phyloP scores from a whole-genome alignment of 441 rosid genomes.

The Pelargonium citronellum region DNA sequence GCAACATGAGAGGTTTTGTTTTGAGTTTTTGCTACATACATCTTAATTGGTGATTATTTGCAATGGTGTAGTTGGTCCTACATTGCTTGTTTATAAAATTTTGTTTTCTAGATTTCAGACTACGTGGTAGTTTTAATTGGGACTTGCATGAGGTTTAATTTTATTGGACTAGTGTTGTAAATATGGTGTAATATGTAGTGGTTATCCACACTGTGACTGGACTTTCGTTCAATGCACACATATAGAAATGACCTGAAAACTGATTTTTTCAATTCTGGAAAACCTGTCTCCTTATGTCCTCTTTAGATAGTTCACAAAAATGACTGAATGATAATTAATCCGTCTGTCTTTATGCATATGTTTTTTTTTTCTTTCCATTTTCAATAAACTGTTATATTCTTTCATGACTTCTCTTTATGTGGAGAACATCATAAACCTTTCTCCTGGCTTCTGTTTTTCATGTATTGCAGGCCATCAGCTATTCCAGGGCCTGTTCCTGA shows the following conservation, averaged over 20 bases:
- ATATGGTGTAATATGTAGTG: neutral
- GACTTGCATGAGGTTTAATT: neutral
- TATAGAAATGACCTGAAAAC: neutral
- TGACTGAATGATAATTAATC: neutral
- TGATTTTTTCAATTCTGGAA: neutral
- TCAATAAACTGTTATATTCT: neutral
- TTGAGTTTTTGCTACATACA: slow-evolving; percentile 20
- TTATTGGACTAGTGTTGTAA: slow-evolving; percentile 1
- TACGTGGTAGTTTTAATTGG: neutral
- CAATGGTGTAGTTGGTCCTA: slow-evolving; percentile 17
- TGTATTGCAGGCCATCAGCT: slow-evolving; percentile 67
- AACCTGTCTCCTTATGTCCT: neutral
- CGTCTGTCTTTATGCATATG: neutral
- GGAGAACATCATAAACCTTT: slow-evolving; percentile 4
- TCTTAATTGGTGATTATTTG: slow-evolving; percentile 15
- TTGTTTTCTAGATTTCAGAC: slow-evolving; percentile 13
- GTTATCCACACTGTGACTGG: neutral
- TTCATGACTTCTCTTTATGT: neutral
- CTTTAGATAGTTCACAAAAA: neutral
- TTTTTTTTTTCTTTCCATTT: neutral
- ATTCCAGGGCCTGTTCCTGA: slow-evolving; percentile 94
- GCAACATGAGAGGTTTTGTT: slow-evolving; percentile 62
- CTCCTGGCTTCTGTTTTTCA: slow-evolving; percentile 14
- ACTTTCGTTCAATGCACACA: neutral
- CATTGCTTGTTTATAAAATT: slow-evolving; percentile 9